A percentile compares a stretch with the other conserved stretches of the same genome.
These are phyloP conservation scores for Ophiostoma montium DNA, from an alignment of 2,329 filamentous ascomycete genomes.

Conservation along the genomic window DNA sequence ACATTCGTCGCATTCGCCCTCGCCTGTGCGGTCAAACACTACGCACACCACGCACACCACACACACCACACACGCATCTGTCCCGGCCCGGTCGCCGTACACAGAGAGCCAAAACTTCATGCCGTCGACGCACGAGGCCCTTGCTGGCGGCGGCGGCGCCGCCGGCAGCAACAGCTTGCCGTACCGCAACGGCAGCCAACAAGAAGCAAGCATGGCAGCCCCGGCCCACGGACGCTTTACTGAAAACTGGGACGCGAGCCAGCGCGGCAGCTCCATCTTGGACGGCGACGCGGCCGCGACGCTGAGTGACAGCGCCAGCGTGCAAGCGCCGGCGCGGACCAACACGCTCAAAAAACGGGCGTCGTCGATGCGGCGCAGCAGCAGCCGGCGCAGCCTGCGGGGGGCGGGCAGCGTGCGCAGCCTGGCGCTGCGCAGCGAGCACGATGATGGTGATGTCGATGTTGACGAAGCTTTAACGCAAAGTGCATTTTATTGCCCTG, in stretches of 20 bases:
- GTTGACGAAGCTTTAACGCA: constrained; percentile 44
- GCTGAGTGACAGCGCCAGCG: constrained; percentile 24
- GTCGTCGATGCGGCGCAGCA: constrained; percentile 66
- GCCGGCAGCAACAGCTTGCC: constrained; percentile 13
- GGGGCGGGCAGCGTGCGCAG: constrained; percentile 80
- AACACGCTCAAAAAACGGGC: constrained; percentile 83
- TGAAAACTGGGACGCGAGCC: constrained; percentile 58
- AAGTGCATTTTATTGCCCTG: constrained; percentile 78
- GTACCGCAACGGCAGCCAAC: constrained; percentile 6
- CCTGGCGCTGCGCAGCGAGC: constrained; percentile 54
- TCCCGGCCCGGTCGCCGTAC: constrained; percentile 10
- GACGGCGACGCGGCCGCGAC: constrained; percentile 27
- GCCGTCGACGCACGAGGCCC: constrained; percentile 12
- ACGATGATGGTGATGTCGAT: constrained; percentile 52
- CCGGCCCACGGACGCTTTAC: constrained; percentile 46
- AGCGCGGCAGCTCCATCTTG: constrained; percentile 50
- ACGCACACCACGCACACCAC: background rate
- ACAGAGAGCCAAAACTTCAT: constrained; percentile 10
- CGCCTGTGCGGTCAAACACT: too few species aligned
- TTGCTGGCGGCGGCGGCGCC: too few species aligned
- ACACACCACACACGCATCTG: background rate
- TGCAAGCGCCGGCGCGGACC: constrained; percentile 28
- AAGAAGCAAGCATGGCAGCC: background rate
- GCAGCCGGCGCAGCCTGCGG: constrained; percentile 67
- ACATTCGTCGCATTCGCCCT: too few species aligned